Percentiles rank a stretch among this genome's conserved stretches.
phyloP scores from a whole-genome alignment of 306 rosid species.

The Calophaca sinica region DNA sequence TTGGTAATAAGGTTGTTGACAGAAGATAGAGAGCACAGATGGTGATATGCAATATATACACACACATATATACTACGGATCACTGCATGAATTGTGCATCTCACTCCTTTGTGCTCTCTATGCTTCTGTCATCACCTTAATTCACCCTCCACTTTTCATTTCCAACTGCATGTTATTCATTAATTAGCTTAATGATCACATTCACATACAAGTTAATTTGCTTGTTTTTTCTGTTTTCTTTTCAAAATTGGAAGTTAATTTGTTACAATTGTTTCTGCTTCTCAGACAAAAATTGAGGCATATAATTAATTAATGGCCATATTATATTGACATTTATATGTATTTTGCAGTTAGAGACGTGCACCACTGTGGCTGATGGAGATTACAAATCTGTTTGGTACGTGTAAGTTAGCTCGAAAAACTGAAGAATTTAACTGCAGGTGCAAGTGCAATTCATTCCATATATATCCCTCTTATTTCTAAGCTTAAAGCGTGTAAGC shows the following conservation, averaged over 20 bases:
- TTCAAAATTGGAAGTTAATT: too few relatives aligned
- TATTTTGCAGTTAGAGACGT: not conserved
- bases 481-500: not conserved
- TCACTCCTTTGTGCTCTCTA: conserved; percentile 70
- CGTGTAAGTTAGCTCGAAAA: not conserved
- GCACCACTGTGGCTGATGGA: not conserved
- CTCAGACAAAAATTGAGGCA: too few relatives aligned
- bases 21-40: conserved; percentile 99
- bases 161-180: not conserved
- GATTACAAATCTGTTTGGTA: conserved; percentile 1
- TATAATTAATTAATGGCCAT: too few relatives aligned
- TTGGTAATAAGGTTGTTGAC: conserved; percentile 69
- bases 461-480: not conserved
- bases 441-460: conserved; percentile 18
- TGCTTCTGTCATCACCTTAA: conserved; percentile 65
- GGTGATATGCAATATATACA: conserved; percentile 44
- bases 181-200: too few relatives aligned
- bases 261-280: too few relatives aligned
- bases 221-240: not conserved
- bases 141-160: conserved; percentile 36
- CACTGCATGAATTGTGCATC: conserved; percentile 43
- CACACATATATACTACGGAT: too few relatives aligned
- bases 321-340: not conserved
- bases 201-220: too few relatives aligned
- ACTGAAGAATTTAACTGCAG: not conserved